Evolutionary conservation across 768 basidiomycete species (phyloP), one percentile per base, ranked within the genome.

Genomic region (Lactarius sanguifluus): DNA sequence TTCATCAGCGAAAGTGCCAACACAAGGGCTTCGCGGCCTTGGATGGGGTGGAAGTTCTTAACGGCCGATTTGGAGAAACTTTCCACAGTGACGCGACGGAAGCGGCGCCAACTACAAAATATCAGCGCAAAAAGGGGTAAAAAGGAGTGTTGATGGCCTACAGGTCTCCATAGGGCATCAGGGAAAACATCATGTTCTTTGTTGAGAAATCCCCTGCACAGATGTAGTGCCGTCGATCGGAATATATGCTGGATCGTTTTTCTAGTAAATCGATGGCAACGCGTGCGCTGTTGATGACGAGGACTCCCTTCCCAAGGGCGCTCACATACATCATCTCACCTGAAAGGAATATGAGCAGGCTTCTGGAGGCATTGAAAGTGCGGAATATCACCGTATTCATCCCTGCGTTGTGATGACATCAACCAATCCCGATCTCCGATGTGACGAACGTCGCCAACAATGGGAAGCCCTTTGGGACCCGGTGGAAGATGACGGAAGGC

Each of bases 271-370:
- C 76, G n/a, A 69, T 43, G 2, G 76, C 76, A 30, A 69, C 67
- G 50, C 69, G 57, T 3, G 68, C 36, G 5, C 73, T 73, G 69
- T 76, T 76, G 18, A 77, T 69, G 57, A 76, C 70, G 55, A 77
- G 64, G 55, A 73, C 73, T 23, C 69, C 69, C 45, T 75, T 72
- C 3, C 74, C 72, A 40, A 76, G 66, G 25, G 75, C 59, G 18
- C 68, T 70, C 9, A 76, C 61, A 38, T 72, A 75, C 4, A 74
- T 60, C 25, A 77, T 72, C 36, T 74, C 72, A 10, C 77, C 76
- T 77, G n/a, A 23, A 40, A 16, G 57, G 20, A 15, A 25, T n/a
- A 50, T 50, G 47, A 50, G 23, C n/a, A 6, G 23, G 1, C 23
- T 15, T 50, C 23, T 2, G 13, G 23, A 23, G 13, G 23, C 4